Evolutionary conservation across 805 yeast genomes (phyloP), one percentile per base, ranked within the genome.

Genomic region (Candida boidinii): DNA sequence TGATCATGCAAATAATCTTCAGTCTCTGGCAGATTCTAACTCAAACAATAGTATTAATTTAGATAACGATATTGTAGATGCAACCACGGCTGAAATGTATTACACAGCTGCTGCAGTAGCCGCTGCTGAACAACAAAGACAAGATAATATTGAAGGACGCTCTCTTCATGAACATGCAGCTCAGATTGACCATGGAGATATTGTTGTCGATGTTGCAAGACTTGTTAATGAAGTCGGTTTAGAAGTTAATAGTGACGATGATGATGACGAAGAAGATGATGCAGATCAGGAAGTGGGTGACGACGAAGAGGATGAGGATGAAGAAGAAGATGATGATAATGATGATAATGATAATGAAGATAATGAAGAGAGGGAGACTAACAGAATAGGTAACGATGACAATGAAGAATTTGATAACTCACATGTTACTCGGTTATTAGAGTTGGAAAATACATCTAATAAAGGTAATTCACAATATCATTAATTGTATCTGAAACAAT

Each of bases 391-490:
- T 29, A 25, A 23, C 5, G 25, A 25, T 6, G 33, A 30, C 12
- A 15, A 23, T 10, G 33, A 14, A 14, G 27, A 30, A 11, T n/a
- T 13, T 9, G 31, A 32, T 12, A 13, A 4, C 4, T n/a, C 14
- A 11, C 18, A 21, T 12, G 10, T 13, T n/a, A 14, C 22, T 9
- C 10, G 15, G 10, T 15, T 16, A 13, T 12, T 33, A 5, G 43
- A 29, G 14, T 33, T 29, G n/a, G 38, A 37, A 23, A 38, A 39
- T 16, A 39, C 39, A 44, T 16, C 53, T 34, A 7, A 51, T 40
- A 19, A 48, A 33, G 58, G 57, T 57, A 2, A 56, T 23, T 5
- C 10, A 16, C 11, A 27, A 13, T 10, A 17, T n/a, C n/a, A 15
- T 10, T 7, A 8, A 7, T 26, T 7, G 10, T 5, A 13, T 13